phyloP scores from a whole-genome alignment of 768 basidiomycete genomes.

The Tephrocybe sp. region DNA sequence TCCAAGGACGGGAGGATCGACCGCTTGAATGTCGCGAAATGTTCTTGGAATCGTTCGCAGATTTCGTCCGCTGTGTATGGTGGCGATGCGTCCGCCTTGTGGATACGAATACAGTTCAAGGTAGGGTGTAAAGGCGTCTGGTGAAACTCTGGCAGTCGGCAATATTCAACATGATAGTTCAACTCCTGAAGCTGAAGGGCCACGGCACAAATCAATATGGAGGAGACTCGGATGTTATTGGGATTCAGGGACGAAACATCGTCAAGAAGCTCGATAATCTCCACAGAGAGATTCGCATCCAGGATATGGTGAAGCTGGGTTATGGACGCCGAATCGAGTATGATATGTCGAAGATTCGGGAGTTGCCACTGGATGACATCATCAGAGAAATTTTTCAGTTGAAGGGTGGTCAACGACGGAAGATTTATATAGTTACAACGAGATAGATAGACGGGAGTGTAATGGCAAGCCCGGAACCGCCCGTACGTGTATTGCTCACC shows the following conservation, averaged over 20 bases:
- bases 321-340: neutral
- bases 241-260: neutral
- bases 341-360: slow-evolving; percentile 3
- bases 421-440: neutral
- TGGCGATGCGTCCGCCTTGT: neutral
- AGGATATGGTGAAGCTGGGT: neutral
- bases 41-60: neutral
- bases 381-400: neutral
- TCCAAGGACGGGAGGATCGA: slow-evolving; percentile 1
- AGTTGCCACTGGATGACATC: neutral
- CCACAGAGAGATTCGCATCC: neutral
- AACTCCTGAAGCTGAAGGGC: slow-evolving; percentile 8
- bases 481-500: neutral
- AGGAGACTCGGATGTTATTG: neutral
- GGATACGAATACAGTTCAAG: neutral
- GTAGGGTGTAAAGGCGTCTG: neutral
- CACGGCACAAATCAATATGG: neutral
- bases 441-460: neutral
- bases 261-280: slow-evolving; percentile 5
- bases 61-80: neutral
- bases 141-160: neutral
- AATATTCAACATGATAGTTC: slow-evolving; percentile 5
- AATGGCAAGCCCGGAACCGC: slow-evolving; percentile 2
- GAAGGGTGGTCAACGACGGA: neutral
- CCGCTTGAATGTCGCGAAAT: slow-evolving; percentile 5